Percentiles rank a stretch among this genome's conserved stretches.
Evolutionary conservation across 306 rosid species (phyloP).

Genomic region (Gastrolobium villosum): DNA sequence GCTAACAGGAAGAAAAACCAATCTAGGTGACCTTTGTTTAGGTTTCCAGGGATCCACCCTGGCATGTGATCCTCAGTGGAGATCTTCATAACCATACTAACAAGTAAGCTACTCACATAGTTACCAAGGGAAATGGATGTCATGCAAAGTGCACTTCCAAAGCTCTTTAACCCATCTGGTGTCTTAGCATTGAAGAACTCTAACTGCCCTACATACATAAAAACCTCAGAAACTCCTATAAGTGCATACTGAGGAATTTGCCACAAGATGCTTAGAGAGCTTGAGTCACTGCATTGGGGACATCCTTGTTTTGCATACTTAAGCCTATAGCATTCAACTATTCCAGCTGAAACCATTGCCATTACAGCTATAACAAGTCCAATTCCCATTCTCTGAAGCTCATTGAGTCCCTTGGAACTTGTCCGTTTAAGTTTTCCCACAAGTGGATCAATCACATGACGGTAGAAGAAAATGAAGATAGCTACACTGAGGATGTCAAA

Average conservation of each 20-base stretch:
- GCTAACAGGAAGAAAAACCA: conserved; percentile 80
- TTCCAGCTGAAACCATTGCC: conserved; percentile 77
- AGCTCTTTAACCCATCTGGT: conserved; percentile 83
- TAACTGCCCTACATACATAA: conserved; percentile 79
- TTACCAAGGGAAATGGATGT: conserved; percentile 79
- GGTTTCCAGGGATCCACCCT: conserved; percentile 78
- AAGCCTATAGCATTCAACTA: conserved; percentile 65
- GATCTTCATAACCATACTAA: conserved; percentile 64
- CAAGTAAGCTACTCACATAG: conserved; percentile 70
- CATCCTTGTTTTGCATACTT: conserved; percentile 50
- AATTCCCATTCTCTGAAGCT: conserved; percentile 80
- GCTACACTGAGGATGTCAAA: conserved; percentile 74
- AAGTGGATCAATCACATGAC: conserved; percentile 61
- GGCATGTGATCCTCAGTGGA: conserved; percentile 60
- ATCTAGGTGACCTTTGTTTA: conserved; percentile 72
- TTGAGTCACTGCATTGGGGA: conserved; percentile 43
- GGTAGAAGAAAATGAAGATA: conserved; percentile 64
- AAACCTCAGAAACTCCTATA: conserved; percentile 80
- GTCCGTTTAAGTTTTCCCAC: conserved; percentile 52
- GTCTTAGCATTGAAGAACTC: conserved; percentile 82
- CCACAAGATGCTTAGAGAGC: conserved; percentile 79
- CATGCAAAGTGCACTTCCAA: conserved; percentile 87
- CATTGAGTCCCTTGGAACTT: conserved; percentile 60
- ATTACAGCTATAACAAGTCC: conserved; percentile 70
- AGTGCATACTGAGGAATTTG: conserved; percentile 77